A percentile compares a stretch with the other conserved stretches of the same genome.
Evolutionary conservation across 139 green algal species (phyloP).

Genomic region (Auxenochlorella protothecoides): DNA sequence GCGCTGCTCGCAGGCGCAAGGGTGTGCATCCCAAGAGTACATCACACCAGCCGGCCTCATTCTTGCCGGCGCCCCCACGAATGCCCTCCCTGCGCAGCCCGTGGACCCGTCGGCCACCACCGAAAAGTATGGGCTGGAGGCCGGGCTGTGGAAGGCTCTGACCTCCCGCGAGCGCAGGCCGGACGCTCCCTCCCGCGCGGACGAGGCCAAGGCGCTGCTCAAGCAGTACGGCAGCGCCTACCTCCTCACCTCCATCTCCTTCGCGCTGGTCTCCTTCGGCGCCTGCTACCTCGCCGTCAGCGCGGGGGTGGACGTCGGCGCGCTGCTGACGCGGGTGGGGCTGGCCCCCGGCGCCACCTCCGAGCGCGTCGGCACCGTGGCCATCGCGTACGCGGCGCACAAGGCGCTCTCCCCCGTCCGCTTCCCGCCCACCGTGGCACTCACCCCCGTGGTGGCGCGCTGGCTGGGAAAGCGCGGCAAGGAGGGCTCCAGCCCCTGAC

Average conservation of each 20-base stretch:
- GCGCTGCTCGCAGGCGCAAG: no score
- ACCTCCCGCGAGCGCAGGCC: constrained; percentile 20
- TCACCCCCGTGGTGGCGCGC: constrained; percentile 93
- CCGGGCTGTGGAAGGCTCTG: constrained; percentile 74
- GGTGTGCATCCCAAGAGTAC: no score
- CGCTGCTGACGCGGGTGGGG: constrained; percentile 62
- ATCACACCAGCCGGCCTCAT: no score
- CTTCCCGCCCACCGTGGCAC: constrained; percentile 94
- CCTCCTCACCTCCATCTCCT: constrained; percentile 91
- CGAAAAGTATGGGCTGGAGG: constrained; percentile 86
- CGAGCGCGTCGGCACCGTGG: constrained; percentile 84
- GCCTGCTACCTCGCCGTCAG: constrained; percentile 81
- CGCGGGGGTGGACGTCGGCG: constrained; percentile 76
- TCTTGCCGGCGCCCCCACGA: no score
- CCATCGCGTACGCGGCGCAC: constrained; percentile 96
- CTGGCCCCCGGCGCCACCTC: constrained; percentile 46
- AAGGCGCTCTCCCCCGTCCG: constrained; percentile 96
- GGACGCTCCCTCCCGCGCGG: constrained; percentile 23
- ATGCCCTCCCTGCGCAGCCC: no score
- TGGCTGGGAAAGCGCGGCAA: constrained; percentile 49
- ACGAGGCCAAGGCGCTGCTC: constrained; percentile 86
- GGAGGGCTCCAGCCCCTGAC: constrained; percentile 2
- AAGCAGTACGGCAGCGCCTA: constrained; percentile 89
- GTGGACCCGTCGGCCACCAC: constrained; percentile 39
- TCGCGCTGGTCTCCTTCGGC: constrained; percentile 88